A percentile compares a stretch with the other conserved stretches of the same genome.
Evolutionary conservation across 306 rosid species (phyloP).

Genomic region (Glycine soja): DNA sequence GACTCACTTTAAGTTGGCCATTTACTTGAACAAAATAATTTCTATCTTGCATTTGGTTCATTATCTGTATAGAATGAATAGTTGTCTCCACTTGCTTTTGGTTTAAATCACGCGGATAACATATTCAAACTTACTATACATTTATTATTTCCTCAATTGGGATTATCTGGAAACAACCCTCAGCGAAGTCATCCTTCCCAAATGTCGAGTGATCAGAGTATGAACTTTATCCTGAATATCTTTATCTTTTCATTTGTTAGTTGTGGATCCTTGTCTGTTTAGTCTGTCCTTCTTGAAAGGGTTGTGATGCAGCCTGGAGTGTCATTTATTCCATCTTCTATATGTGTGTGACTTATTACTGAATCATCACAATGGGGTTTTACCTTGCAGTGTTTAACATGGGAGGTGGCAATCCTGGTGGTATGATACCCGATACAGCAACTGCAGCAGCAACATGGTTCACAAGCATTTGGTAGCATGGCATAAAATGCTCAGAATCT

Average conservation of each 20-base stretch:
- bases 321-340: conserved; percentile 30
- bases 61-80: conserved; percentile 20
- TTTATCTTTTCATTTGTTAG: conserved; percentile 7
- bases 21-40: conserved; percentile 1
- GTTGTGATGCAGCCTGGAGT: conserved; percentile 30
- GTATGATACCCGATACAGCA: conserved; percentile 81
- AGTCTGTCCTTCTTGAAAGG: conserved; percentile 22
- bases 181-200: conserved; percentile 86
- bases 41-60: background rate
- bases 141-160: conserved; percentile 57
- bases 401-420: conserved; percentile 78
- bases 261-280: conserved; percentile 21
- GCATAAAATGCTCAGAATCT: conserved; percentile 76
- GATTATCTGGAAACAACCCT: conserved; percentile 79
- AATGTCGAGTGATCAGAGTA: conserved; percentile 89
- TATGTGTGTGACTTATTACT: conserved; percentile 13
- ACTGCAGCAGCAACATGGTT: conserved; percentile 57
- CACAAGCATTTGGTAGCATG: conserved; percentile 84
- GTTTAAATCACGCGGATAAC: conserved; percentile 19
- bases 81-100: conserved; percentile 19
- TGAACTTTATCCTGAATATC: conserved; percentile 41
- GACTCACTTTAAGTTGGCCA: background rate
- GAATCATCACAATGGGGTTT: conserved; percentile 42
- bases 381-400: conserved; percentile 77
- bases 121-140: conserved; percentile 40